These are phyloP conservation scores for Thelephora aurantiotincta DNA, from an alignment of 768 basidiomycete species.

Conservation along the genomic window DNA sequence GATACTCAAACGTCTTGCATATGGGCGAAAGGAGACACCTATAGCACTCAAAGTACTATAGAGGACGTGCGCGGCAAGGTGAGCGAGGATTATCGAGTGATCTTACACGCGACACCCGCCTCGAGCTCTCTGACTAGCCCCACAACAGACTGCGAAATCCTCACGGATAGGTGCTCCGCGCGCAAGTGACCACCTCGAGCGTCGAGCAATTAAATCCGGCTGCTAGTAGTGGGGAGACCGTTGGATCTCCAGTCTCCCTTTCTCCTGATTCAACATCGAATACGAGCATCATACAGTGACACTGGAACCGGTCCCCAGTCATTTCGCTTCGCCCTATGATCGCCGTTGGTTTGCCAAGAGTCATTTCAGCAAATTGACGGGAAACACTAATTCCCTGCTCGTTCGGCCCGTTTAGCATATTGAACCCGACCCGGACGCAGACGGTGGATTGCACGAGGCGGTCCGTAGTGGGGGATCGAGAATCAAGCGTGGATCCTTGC, in stretches of 20 bases:
- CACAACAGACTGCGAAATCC: background rate
- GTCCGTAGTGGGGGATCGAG: constrained; percentile 43
- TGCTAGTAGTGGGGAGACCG: background rate
- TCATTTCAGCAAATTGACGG: background rate
- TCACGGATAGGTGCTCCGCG: background rate
- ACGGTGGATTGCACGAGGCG: constrained; percentile 81
- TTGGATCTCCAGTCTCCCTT: background rate
- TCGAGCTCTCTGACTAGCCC: background rate
- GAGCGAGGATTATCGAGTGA: constrained; percentile 1
- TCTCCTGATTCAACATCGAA: constrained; percentile 6
- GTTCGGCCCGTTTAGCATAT: constrained; percentile 26
- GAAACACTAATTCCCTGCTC: constrained; percentile 16
- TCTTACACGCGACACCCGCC: background rate
- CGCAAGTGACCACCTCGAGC: background rate
- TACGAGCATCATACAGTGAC: constrained; percentile 37
- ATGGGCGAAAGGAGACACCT: constrained; percentile 19
- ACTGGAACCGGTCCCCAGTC: constrained; percentile 12
- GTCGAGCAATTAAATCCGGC: constrained; percentile 5
- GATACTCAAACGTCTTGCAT: constrained; percentile 1
- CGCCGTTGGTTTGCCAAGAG: constrained; percentile 6
- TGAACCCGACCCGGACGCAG: constrained; percentile 57
- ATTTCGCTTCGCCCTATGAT: constrained; percentile 13
- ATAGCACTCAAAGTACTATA: constrained; percentile 46
- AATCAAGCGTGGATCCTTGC: constrained; percentile 38
- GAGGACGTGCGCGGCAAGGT: constrained; percentile 67